A percentile compares a stretch with the other conserved stretches of the same genome.
These are phyloP conservation scores for Podospora australis DNA, from an alignment of 495 filamentous ascomycete genomes.

Conservation along the genomic window DNA sequence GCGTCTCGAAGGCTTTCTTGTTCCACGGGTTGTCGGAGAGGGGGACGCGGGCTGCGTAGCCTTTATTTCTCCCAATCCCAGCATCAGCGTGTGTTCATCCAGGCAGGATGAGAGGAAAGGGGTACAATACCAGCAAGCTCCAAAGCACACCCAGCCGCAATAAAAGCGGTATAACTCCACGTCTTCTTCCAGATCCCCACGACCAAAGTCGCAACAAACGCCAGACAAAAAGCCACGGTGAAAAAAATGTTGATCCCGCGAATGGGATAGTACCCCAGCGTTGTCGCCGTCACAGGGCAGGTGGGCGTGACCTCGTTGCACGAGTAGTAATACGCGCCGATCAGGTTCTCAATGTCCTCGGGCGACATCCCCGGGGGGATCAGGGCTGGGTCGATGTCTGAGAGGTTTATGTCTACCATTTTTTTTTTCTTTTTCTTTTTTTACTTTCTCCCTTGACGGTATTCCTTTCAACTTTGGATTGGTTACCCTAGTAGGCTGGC, in stretches of 20 bases:
- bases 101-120: not conserved
- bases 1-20: conserved; percentile 53
- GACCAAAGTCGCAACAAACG: conserved; percentile 38
- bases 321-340: conserved; percentile 24
- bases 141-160: conserved; percentile 41
- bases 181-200: conserved; percentile 52
- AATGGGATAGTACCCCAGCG: conserved; percentile 62
- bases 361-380: conserved; percentile 2
- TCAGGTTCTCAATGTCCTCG: conserved; percentile 5
- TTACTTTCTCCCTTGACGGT: no score
- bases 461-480: no score
- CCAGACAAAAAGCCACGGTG: conserved; percentile 47
- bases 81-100: not conserved
- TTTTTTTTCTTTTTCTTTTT: not conserved
- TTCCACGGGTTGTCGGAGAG: conserved; percentile 58
- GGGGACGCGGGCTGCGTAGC: conserved; percentile 56
- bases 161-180: conserved; percentile 53
- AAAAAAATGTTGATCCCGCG: conserved; percentile 59
- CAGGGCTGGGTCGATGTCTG: conserved; percentile 8
- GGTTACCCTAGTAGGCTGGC: no score
- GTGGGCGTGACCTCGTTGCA: conserved; percentile 43
- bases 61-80: conserved; percentile 22
- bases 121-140: conserved; percentile 31
- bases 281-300: conserved; percentile 56
- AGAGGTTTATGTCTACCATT: not conserved